Evolutionary conservation across 116 monocot species (phyloP).

Genomic region (Trichopus zeylanicus): DNA sequence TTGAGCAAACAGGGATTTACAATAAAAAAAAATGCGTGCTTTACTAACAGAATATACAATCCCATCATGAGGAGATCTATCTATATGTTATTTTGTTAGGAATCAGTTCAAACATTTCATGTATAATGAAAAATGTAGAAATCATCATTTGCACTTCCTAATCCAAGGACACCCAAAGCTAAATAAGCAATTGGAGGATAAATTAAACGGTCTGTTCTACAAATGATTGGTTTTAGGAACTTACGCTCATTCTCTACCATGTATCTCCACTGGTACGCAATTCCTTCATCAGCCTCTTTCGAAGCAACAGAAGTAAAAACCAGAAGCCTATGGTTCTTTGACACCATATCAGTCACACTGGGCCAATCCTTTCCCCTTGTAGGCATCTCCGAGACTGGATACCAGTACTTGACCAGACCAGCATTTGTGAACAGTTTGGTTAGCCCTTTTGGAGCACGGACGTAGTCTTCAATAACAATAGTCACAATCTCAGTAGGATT

Average conservation of each 20-base stretch:
- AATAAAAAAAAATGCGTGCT: no score
- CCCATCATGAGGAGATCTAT: no score
- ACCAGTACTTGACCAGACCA: slow-evolving; percentile 78
- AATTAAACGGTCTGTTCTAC: not conserved
- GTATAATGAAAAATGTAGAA: not conserved
- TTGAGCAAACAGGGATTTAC: no score
- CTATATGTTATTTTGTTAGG: no score
- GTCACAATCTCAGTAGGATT: slow-evolving; percentile 89
- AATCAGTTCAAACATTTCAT: no score
- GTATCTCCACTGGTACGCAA: slow-evolving; percentile 94
- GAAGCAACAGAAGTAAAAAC: slow-evolving; percentile 83
- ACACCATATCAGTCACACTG: slow-evolving; percentile 65
- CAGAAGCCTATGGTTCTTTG: slow-evolving; percentile 70
- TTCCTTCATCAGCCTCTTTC: slow-evolving; percentile 93
- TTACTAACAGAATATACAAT: no score
- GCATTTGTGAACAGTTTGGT: slow-evolving; percentile 76
- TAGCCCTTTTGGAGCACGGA: slow-evolving; percentile 67
- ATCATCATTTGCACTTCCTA: not conserved
- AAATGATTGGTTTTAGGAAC: slow-evolving; percentile 6
- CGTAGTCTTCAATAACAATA: slow-evolving; percentile 96
- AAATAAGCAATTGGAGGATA: not conserved
- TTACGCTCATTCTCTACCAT: slow-evolving; percentile 93
- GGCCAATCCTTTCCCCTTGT: slow-evolving; percentile 82
- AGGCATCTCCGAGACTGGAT: slow-evolving; percentile 82
- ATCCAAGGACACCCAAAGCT: not conserved